These are phyloP conservation scores for Retiboletus fuscus DNA, from an alignment of 1,284 basidiomycete genomes.

Conservation along the genomic window DNA sequence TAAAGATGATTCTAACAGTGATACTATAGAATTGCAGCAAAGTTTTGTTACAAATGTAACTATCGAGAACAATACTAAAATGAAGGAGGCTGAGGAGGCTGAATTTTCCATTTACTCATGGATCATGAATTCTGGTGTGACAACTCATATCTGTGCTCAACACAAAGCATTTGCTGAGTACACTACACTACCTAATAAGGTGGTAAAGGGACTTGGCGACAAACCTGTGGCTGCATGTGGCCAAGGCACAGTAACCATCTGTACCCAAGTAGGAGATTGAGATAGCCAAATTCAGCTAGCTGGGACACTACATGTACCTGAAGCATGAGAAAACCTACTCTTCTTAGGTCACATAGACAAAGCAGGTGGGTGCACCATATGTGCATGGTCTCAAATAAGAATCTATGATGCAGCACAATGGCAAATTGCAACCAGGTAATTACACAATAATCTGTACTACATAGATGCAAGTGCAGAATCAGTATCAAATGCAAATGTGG, in stretches of 20 bases:
- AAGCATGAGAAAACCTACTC: no score
- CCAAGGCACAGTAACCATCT: no score
- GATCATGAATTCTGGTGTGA: not conserved
- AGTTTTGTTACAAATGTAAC: not conserved
- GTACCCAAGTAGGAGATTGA: no score
- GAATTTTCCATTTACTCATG: not conserved
- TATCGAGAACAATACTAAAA: not conserved
- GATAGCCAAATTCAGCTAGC: no score
- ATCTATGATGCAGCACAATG: no score
- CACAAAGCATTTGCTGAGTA: not conserved
- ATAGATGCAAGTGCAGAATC: not conserved
- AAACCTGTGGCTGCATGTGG: no score
- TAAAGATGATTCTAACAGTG: not conserved
- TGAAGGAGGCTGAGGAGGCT: not conserved
- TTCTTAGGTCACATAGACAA: no score
- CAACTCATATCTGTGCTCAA: not conserved
- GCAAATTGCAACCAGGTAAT: not conserved
- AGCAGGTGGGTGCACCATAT: no score
- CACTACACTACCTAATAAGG: not conserved
- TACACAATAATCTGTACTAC: not conserved
- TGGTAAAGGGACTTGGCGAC: not conserved
- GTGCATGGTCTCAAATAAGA: no score
- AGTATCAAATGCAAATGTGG: not conserved
- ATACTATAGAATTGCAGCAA: not conserved
- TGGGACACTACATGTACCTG: no score